Evolutionary conservation across 768 basidiomycete species (phyloP).

Genomic region (Cyclocybe cylindracea): DNA sequence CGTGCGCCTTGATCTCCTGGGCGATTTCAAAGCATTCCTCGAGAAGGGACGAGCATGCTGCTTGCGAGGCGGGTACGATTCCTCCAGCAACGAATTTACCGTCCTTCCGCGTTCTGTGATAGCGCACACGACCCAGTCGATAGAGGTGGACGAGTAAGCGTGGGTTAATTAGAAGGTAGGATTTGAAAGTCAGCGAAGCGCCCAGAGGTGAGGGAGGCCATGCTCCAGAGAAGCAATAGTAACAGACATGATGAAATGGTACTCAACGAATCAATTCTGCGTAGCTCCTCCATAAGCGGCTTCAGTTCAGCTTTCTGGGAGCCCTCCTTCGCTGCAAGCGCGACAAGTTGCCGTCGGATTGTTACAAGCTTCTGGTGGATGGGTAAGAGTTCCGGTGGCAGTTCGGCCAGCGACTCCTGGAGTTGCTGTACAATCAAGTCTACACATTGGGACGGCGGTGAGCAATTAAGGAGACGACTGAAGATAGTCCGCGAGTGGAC

Average conservation of each 20-base stretch:
- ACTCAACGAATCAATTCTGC: constrained; percentile 96
- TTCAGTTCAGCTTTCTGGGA: constrained; percentile 86
- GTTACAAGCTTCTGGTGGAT: constrained; percentile 88
- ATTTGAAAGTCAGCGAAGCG: background rate
- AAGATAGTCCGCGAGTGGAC: constrained; percentile 27
- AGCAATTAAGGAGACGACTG: background rate
- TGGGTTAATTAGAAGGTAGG: constrained; percentile 10
- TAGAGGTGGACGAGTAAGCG: constrained; percentile 7
- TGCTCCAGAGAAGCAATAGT: constrained; percentile 21
- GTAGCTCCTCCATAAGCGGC: constrained; percentile 86
- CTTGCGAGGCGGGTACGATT: constrained; percentile 88
- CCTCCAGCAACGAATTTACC: constrained; percentile 95
- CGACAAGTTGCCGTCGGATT: constrained; percentile 85
- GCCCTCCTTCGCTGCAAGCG: constrained; percentile 85
- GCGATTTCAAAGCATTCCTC: constrained; percentile 96
- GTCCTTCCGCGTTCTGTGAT: constrained; percentile 81
- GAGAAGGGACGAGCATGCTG: constrained; percentile 85
- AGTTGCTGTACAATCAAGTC: constrained; percentile 77
- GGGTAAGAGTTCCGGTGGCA: constrained; percentile 89
- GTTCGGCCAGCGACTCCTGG: constrained; percentile 82
- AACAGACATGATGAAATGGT: constrained; percentile 34
- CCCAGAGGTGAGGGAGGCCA: constrained; percentile 7
- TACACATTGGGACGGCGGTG: constrained; percentile 28
- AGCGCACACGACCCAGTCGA: background rate
- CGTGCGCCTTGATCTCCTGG: constrained; percentile 93